A percentile compares a stretch with the other conserved stretches of the same genome.
Conservation (phyloP, 1,284 basidiomycete genomes). For the Crucibulum cyathiforme region DNA sequence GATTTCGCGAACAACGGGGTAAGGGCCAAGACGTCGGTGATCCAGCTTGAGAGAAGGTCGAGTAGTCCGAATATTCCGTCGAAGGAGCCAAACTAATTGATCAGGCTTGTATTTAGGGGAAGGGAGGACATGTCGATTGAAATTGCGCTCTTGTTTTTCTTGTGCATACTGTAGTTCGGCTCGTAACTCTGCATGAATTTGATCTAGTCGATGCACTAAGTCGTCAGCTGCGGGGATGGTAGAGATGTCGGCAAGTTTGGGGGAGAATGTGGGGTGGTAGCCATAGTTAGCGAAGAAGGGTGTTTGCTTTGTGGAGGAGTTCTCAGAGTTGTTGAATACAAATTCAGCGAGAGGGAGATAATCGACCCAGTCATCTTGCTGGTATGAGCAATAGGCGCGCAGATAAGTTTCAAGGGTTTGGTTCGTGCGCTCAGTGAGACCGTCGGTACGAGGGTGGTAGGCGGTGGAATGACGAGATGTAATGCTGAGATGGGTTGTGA, state of each 20-base stretch:
- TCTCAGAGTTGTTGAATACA: slow-evolving; percentile 48
- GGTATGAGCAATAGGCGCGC: slow-evolving; percentile 40
- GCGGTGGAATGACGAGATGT: slow-evolving; percentile 31
- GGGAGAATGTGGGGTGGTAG: slow-evolving; percentile 37
- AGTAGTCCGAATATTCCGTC: slow-evolving; percentile 41
- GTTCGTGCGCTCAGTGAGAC: slow-evolving; percentile 52
- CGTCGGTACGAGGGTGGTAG: slow-evolving; percentile 35
- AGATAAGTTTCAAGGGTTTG: slow-evolving; percentile 49
- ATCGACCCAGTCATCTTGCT: slow-evolving; percentile 52
- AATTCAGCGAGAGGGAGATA: slow-evolving; percentile 52
- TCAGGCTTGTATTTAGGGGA: slow-evolving; percentile 35
- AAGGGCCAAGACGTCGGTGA: slow-evolving; percentile 42
- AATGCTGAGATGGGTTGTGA: slow-evolving; percentile 27
- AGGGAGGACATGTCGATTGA: slow-evolving; percentile 15
- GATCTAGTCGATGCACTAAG: slow-evolving; percentile 8
- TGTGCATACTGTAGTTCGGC: slow-evolving; percentile 32
- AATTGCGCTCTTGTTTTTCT: slow-evolving; percentile 23
- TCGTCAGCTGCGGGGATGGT: slow-evolving; percentile 12
- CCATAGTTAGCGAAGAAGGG: slow-evolving; percentile 44
- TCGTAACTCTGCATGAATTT: slow-evolving; percentile 23
- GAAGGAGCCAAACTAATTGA: slow-evolving; percentile 42
- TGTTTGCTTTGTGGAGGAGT: slow-evolving; percentile 39
- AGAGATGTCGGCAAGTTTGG: slow-evolving; percentile 27
- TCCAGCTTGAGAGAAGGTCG: slow-evolving; percentile 47
- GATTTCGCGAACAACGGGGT: slow-evolving; percentile 27